phyloP scores from a whole-genome alignment of 1,284 basidiomycete species.

The Coriolopsis trogii region DNA sequence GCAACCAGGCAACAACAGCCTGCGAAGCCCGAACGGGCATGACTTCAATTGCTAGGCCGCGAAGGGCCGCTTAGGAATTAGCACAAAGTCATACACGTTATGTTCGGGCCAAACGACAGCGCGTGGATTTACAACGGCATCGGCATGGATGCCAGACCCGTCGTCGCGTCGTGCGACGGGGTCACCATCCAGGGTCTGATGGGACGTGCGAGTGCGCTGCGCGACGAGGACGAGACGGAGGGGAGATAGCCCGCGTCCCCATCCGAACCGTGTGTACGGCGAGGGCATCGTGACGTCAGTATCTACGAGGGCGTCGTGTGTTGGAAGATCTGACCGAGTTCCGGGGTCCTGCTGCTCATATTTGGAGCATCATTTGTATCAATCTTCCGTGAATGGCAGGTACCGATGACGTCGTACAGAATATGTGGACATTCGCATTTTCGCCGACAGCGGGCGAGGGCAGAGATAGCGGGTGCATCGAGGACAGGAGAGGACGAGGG shows the following conservation, averaged over 20 bases:
- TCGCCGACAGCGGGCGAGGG: background rate
- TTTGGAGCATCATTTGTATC: conserved; percentile 15
- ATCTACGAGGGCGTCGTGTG: background rate
- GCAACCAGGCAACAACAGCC: background rate
- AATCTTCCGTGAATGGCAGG: conserved; percentile 5
- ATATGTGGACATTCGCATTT: no score
- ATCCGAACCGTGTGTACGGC: conserved; percentile 8
- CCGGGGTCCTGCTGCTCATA: conserved; percentile 13
- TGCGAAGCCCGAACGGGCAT: background rate
- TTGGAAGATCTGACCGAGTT: background rate
- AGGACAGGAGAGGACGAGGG: no score
- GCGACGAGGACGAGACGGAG: conserved; percentile 1
- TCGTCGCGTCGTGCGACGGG: background rate
- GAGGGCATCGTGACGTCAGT: conserved; percentile 13
- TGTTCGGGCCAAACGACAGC: background rate
- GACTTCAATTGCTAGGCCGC: no score
- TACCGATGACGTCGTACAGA: conserved; percentile 10
- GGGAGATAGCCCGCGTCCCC: conserved; percentile 15
- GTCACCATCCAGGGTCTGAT: conserved; percentile 13
- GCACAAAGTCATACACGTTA: no score
- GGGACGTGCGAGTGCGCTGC: background rate
- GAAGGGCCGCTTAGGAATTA: no score
- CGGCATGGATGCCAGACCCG: conserved; percentile 1
- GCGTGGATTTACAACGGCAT: conserved; percentile 11
- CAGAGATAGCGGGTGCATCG: no score